Conservation (phyloP, 352 stramenopile genomes). For the Globisporangium acanthophoron region DNA sequence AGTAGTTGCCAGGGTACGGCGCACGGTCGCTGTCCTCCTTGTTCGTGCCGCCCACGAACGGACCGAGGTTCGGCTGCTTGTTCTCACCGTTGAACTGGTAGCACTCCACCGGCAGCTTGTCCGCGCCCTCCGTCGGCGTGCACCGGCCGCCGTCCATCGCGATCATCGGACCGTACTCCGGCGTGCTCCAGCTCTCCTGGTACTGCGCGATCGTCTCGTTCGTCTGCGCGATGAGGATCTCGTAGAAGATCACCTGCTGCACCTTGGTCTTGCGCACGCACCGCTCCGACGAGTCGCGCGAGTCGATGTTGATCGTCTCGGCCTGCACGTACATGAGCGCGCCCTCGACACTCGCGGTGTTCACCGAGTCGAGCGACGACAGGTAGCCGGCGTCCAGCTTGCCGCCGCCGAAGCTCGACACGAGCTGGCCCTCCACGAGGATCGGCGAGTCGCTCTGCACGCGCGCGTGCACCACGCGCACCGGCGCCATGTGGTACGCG, state of each 20-base stretch:
- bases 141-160: slow-evolving; percentile 63
- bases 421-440: slow-evolving; percentile 46
- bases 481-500: slow-evolving; percentile 46
- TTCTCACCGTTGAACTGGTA: slow-evolving; percentile 64
- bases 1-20: slow-evolving; percentile 43
- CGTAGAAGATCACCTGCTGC: slow-evolving; percentile 68
- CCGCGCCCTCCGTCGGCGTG: slow-evolving; percentile 27
- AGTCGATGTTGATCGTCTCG: slow-evolving; percentile 78
- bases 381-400: slow-evolving; percentile 57
- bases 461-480: slow-evolving; percentile 60
- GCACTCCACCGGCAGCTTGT: slow-evolving; percentile 41
- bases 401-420: slow-evolving; percentile 49
- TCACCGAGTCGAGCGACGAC: slow-evolving; percentile 66
- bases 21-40: slow-evolving; percentile 23
- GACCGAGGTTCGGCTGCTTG: slow-evolving; percentile 50
- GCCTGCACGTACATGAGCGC: slow-evolving; percentile 87
- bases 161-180: slow-evolving; percentile 62
- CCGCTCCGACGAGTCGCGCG: slow-evolving; percentile 45
- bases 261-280: slow-evolving; percentile 61
- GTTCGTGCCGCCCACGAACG: slow-evolving; percentile 52
- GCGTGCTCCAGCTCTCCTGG: slow-evolving; percentile 26
- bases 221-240: slow-evolving; percentile 63
- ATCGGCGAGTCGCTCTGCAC: slow-evolving; percentile 67
- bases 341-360: slow-evolving; percentile 76
- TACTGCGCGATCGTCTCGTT: slow-evolving; percentile 74